These are phyloP conservation scores for Holtermanniella nyarrowii DNA, from an alignment of 768 basidiomycete genomes.

Conservation along the genomic window DNA sequence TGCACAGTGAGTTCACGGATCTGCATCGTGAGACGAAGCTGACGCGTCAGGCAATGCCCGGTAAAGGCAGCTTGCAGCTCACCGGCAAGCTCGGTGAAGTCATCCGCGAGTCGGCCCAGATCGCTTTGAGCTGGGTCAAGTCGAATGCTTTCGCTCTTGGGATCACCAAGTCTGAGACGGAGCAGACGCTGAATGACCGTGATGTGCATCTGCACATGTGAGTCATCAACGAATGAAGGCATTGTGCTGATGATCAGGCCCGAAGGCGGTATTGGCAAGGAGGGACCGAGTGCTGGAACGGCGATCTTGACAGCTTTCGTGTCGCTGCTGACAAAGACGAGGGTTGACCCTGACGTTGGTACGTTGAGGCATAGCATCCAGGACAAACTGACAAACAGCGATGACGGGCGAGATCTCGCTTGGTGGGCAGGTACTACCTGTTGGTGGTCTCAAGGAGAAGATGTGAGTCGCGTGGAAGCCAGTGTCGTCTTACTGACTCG, in stretches of 20 bases:
- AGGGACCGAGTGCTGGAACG: constrained; percentile 93
- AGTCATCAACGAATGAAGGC: constrained; percentile 3
- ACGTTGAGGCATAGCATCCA: constrained; percentile 27
- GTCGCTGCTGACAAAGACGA: constrained; percentile 75
- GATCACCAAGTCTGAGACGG: constrained; percentile 59
- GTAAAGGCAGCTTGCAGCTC: constrained; percentile 79
- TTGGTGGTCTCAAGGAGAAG: constrained; percentile 75
- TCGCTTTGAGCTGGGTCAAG: constrained; percentile 87
- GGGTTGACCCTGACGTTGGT: constrained; percentile 81
- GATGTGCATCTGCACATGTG: constrained; percentile 92
- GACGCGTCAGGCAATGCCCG: constrained; percentile 71
- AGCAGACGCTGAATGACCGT: constrained; percentile 70
- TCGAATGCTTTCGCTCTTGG: constrained; percentile 79
- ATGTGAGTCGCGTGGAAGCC: constrained; percentile 16
- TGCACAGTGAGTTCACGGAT: constrained; percentile 56
- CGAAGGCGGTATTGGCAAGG: constrained; percentile 48
- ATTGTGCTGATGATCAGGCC: constrained; percentile 18
- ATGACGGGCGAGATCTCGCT: constrained; percentile 99
- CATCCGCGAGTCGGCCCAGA: constrained; percentile 91
- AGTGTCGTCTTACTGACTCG: constrained; percentile 4
- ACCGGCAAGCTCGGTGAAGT: constrained; percentile 98
- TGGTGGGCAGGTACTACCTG: constrained; percentile 88
- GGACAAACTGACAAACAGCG: constrained; percentile 46
- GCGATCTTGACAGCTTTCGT: constrained; percentile 87
- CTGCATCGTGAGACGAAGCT: background rate